Conservation (phyloP, 163 green algal species). For the Scenedesmus sp. region DNA sequence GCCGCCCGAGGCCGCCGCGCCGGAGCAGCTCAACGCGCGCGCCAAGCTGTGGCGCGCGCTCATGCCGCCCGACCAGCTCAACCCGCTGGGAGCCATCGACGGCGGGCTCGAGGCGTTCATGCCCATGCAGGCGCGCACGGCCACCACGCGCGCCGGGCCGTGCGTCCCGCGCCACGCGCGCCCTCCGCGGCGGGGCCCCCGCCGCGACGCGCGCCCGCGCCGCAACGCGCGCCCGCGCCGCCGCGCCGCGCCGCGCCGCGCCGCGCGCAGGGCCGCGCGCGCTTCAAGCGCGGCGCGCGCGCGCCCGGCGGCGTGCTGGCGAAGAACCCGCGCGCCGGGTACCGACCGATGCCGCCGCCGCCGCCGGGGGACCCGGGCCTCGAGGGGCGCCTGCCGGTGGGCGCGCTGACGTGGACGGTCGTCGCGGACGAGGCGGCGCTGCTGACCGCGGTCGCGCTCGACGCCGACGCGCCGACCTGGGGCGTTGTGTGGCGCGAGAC, state of each 20-base stretch:
- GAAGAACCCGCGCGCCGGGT: conserved; percentile 58
- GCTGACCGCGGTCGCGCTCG: conserved; percentile 28
- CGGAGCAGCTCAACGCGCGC: conserved; percentile 57
- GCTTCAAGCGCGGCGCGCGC: conserved; percentile 48
- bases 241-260: too few species aligned
- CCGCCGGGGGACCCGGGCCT: conserved; percentile 55
- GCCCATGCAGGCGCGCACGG: conserved; percentile 46
- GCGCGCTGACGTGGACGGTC: conserved; percentile 29
- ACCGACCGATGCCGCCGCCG: conserved; percentile 53
- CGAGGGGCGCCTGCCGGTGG: neutral
- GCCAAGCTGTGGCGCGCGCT: conserved; percentile 64
- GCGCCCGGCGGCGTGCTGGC: conserved; percentile 47
- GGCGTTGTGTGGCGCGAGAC: conserved; percentile 29
- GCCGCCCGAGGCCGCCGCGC: neutral
- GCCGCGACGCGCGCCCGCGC: too few species aligned
- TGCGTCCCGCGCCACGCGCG: too few species aligned
- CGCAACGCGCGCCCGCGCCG: too few species aligned
- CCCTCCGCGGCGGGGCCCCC: too few species aligned
- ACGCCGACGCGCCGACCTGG: conserved; percentile 1
- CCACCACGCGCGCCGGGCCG: too few species aligned
- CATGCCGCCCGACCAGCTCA: conserved; percentile 77
- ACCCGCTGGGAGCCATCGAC: conserved; percentile 70
- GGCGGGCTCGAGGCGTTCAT: conserved; percentile 63
- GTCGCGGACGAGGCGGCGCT: conserved; percentile 22
- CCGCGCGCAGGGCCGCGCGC: conserved; percentile 47